Base-by-base conservation (phyloP, 768 basidiomycete genomes). In the Leccinum broughii region DNA sequence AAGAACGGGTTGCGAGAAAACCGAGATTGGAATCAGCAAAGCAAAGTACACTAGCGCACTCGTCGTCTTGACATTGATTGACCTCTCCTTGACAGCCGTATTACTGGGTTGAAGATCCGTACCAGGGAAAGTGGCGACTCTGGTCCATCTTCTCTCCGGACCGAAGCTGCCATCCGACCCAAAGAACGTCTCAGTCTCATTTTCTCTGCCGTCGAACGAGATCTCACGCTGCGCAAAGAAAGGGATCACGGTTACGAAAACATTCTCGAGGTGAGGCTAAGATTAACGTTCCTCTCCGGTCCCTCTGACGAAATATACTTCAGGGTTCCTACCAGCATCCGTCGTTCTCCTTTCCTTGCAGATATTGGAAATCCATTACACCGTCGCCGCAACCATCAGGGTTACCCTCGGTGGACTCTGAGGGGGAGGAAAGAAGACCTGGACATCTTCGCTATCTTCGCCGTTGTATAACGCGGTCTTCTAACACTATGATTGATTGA, bases 241-340 rank as follows among this genome's bases (percentile, higher is more conserved):
- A 73, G 80, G 52, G 90, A 95, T 67, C 82, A 87, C 53, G 82
- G 85, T 54, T 96, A 93, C 88, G 95, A 96, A 65, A 94, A 98
- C 69, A 78, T 81, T 55, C 81, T 92, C 63, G 95, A 97, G 74
- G 90, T 93, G 69, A 70, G 83, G 74, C 3, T 17, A 4, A 22
- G 54, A 57, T 26, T 10, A 15, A 11, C 6, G 44, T 44, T 13
- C 3, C 2, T 30, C 26, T 50, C 28, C 10, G 0, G 44, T 14
- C 13, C 14, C 48, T 28, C 52, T 68, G 32, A 71, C 28, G 6
- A 61, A 54, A 56, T 20, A 28, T 51, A 51, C 61, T 54, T 4
- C 62, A 92, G 89, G 84, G 84, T 62, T 80, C 89, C 1, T 95
- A 89, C 68, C 90, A 94, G 69, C 78, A 85, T 6, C 78, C 81